These are phyloP conservation scores for Roridomyces roridus DNA, from an alignment of 768 basidiomycete genomes.

Conservation along the genomic window DNA sequence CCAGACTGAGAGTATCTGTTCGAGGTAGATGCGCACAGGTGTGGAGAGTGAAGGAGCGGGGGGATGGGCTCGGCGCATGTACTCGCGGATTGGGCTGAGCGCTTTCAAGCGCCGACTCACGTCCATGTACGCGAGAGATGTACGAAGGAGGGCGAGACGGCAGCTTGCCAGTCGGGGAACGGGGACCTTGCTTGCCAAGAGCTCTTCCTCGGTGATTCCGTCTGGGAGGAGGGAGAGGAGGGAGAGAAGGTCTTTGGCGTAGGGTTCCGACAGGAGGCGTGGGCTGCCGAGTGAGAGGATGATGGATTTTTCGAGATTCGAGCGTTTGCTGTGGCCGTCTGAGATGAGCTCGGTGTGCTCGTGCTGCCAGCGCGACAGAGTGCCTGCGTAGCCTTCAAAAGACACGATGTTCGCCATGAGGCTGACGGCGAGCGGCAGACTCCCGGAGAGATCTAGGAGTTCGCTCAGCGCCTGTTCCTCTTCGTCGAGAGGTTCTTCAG, in stretches of 20 bases:
- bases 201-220: slow-evolving; percentile 8
- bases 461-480: neutral
- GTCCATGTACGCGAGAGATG: slow-evolving; percentile 3
- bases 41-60: neutral
- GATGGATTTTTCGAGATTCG: slow-evolving; percentile 17
- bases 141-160: slow-evolving; percentile 8
- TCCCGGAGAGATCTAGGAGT: neutral
- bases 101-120: slow-evolving; percentile 3
- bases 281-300: slow-evolving; percentile 12
- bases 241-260: slow-evolving; percentile 1
- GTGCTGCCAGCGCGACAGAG: slow-evolving; percentile 7
- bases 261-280: slow-evolving; percentile 2
- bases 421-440: slow-evolving; percentile 3
- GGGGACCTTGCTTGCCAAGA: neutral
- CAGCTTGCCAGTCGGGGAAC: neutral
- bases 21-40: neutral
- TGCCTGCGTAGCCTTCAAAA: slow-evolving; percentile 8
- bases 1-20: neutral
- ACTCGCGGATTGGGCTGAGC: slow-evolving; percentile 6
- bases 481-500: neutral
- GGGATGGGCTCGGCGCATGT: neutral
- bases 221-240: slow-evolving; percentile 16
- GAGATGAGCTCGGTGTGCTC: slow-evolving; percentile 13
- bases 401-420: slow-evolving; percentile 12
- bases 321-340: slow-evolving; percentile 12